Percentiles rank a stretch among this genome's conserved stretches.
Conservation (phyloP, 257 asterid species). For the Solanum ahanhuiri region DNA sequence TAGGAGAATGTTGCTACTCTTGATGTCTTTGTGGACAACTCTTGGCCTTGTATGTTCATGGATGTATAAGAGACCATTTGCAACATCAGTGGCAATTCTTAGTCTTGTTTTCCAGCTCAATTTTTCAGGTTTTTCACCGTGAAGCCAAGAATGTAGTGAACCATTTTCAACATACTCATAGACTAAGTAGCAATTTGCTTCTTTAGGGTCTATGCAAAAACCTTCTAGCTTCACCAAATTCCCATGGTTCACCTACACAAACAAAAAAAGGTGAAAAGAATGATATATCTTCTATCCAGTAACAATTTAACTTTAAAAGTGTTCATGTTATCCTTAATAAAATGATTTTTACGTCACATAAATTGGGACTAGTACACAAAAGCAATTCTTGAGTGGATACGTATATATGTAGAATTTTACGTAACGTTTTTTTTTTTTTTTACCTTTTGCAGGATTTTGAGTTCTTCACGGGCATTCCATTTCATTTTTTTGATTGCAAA, state of each 20-base stretch:
- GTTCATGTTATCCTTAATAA: neutral
- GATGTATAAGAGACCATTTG: conserved; percentile 89
- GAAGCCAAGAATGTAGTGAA: conserved; percentile 73
- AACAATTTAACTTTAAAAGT: neutral
- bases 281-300: neutral
- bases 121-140: conserved; percentile 28
- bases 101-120: conserved; percentile 73
- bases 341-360: neutral
- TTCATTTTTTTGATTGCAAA: conserved; percentile 95
- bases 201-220: conserved; percentile 81
- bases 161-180: conserved; percentile 82
- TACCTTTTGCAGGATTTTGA: conserved; percentile 96
- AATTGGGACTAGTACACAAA: neutral
- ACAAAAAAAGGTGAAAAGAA: neutral
- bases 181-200: conserved; percentile 72
- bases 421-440: neutral
- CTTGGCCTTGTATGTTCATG: conserved; percentile 93
- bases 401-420: neutral
- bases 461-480: conserved; percentile 97
- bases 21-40: conserved; percentile 93
- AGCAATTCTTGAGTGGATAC: neutral
- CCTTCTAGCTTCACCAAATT: conserved; percentile 90
- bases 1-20: conserved; percentile 79
- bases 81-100: conserved; percentile 64
- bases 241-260: conserved; percentile 89